These are phyloP conservation scores for Pyrenochaeta sp. DNA, from an alignment of 2,329 filamentous ascomycete species.

Conservation along the genomic window DNA sequence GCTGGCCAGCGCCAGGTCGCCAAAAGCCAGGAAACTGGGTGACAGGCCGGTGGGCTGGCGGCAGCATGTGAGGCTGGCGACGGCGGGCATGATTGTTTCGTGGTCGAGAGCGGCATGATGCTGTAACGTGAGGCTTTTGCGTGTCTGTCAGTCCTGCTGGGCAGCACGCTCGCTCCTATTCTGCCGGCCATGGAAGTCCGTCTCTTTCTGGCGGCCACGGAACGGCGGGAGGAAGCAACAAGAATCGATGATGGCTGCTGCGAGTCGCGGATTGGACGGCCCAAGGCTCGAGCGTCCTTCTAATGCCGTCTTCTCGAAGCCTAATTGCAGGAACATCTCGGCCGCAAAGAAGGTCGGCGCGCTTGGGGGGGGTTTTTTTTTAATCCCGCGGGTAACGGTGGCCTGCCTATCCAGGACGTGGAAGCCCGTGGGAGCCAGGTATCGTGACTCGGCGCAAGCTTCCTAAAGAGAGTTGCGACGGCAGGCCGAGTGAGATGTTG, in stretches of 20 bases:
- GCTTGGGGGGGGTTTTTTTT: slow-evolving; percentile 6
- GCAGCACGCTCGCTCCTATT: slow-evolving; percentile 26
- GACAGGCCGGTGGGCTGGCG: slow-evolving; percentile 24
- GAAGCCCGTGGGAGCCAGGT: not conserved
- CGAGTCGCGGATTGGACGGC: slow-evolving; percentile 20
- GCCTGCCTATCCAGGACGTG: slow-evolving; percentile 5
- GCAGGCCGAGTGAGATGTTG: no score
- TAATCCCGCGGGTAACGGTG: slow-evolving; percentile 12
- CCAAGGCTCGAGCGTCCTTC: slow-evolving; percentile 42
- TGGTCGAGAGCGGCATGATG: slow-evolving; percentile 12
- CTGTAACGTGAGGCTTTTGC: slow-evolving; percentile 10
- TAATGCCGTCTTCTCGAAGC: slow-evolving; percentile 33
- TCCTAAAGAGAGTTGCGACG: not conserved
- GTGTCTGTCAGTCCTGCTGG: slow-evolving; percentile 10
- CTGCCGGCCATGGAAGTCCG: slow-evolving; percentile 32
- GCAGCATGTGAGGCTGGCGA: slow-evolving; percentile 22
- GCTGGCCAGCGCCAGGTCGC: slow-evolving; percentile 16
- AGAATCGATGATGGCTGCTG: no score
- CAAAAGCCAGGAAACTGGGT: slow-evolving; percentile 24
- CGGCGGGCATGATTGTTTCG: slow-evolving; percentile 11
- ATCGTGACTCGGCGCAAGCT: slow-evolving; percentile 4
- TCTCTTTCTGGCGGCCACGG: slow-evolving; percentile 16
- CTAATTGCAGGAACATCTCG: slow-evolving; percentile 25
- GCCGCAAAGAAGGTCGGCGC: no score
- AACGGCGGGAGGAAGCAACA: slow-evolving; percentile 22